Evolutionary conservation across 257 asterid genomes (phyloP), one percentile per base, ranked within the genome.

Genomic region (Fraxinus pennsylvanica): DNA sequence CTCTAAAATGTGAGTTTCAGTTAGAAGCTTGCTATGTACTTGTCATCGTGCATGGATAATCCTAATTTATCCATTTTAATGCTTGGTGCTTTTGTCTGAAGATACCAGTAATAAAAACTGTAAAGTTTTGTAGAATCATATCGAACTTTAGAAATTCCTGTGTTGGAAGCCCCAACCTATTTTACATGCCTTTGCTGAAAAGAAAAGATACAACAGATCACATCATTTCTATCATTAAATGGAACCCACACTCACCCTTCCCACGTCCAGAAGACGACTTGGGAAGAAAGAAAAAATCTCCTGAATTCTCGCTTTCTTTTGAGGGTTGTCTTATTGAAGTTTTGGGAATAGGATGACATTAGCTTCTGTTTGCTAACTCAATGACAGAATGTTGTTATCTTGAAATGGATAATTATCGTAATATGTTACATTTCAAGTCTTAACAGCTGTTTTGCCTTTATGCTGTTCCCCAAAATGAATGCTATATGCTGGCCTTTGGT

Each of bases 1-100:
- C 95, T 77, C 83, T 96, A 80, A 96, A 93, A 87, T 80, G 99
- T 95, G 86, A 87, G 99, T 89, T 22, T 30, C 15, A n/a, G 61
- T 27, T 71, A 45, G 25, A 52, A 45, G 43, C 73, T 68, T 73
- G 25, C 33, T 54, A 68, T 71, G 36, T 79, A 27, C 70, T 33
- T 73, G 30, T 45, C 39, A 61, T 52, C 68, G 59, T 17, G 41
- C 71, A 27, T 74, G 21, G 75, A 30, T 13, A 9, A 79, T 57
- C 77, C 73, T 47, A 33, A 65, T 80, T 8, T 74, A 33, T 27
- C 73, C 50, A 43, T 32, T 66, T 59, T 71, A 65, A 45, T 74
- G 71, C 73, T 71, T 57, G 57, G 6, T n/a, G 74, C 73, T 29
- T 80, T 68, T 61, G 36, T 74, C 72, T 52, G 61, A 27, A 61